Percentiles rank a stretch among this genome's conserved stretches.
These are phyloP conservation scores for Colletotrichum sp. DNA, from an alignment of 2,329 filamentous ascomycete genomes.

Conservation along the genomic window DNA sequence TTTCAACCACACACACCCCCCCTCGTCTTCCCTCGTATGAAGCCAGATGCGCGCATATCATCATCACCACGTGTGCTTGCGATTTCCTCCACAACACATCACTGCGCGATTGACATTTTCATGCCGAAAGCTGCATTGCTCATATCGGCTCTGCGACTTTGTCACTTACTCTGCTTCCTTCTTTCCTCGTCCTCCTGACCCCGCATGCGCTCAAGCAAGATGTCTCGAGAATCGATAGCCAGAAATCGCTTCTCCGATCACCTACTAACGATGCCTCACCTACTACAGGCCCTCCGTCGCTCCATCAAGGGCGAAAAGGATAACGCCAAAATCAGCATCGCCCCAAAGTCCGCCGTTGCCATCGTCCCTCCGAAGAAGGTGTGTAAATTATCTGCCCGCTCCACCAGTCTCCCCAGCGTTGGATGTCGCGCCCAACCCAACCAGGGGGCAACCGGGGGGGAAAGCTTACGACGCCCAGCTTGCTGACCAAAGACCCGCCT, in stretches of 20 bases:
- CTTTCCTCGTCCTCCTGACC: conserved; percentile 16
- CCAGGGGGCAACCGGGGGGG: background rate
- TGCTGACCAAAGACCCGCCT: conserved; percentile 26
- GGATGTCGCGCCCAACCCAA: background rate
- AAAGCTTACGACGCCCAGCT: background rate
- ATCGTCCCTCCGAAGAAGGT: conserved; percentile 96
- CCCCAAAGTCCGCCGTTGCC: conserved; percentile 84
- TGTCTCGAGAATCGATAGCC: conserved; percentile 13
- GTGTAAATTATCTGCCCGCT: conserved; percentile 33
- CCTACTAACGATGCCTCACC: conserved; percentile 48
- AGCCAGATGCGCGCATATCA: background rate
- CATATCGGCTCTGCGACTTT: background rate
- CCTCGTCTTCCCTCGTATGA: background rate
- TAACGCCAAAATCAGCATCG: conserved; percentile 76
- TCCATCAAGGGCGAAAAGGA: conserved; percentile 92
- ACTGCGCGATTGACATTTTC: background rate
- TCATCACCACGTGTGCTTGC: background rate
- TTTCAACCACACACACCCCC: background rate
- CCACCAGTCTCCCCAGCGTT: background rate
- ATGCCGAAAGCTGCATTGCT: background rate
- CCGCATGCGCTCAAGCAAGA: conserved; percentile 13
- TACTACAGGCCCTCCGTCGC: conserved; percentile 75
- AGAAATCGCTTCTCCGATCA: conserved; percentile 20
- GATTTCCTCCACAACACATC: background rate
- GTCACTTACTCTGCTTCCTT: conserved; percentile 6